Evolutionary conservation across 2,329 filamentous ascomycete genomes (phyloP).

Genomic region (Fusarium bactridioides): DNA sequence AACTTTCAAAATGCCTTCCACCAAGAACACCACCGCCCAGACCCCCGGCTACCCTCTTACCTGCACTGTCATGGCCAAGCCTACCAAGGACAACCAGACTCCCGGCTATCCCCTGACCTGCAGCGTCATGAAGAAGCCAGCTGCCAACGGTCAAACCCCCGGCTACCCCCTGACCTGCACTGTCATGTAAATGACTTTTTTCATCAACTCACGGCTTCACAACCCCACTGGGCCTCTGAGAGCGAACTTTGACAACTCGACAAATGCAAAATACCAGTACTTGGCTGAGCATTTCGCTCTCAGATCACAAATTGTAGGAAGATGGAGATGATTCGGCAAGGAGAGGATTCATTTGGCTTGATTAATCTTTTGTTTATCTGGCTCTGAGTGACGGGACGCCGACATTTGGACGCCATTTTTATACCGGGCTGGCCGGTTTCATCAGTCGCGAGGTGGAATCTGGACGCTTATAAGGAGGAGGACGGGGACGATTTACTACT

Average conservation of each 20-base stretch:
- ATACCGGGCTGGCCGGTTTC: not conserved
- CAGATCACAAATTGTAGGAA: constrained; percentile 3
- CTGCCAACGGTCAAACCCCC: constrained; percentile 17
- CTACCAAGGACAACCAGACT: constrained; percentile 24
- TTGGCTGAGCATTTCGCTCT: constrained; percentile 10
- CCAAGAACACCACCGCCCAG: constrained; percentile 40
- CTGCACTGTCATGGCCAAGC: constrained; percentile 44
- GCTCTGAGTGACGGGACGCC: constrained; percentile 36
- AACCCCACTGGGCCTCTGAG: not conserved
- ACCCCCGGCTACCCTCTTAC: constrained; percentile 40
- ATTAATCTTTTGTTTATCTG: constrained; percentile 12
- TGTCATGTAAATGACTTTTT: constrained; percentile 45
- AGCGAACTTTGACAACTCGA: not conserved
- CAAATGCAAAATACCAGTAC: not conserved
- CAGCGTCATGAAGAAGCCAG: constrained; percentile 44
- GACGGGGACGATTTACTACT: constrained; percentile 4
- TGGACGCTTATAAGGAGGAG: not conserved
- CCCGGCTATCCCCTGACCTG: constrained; percentile 42
- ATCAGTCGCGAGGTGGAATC: constrained; percentile 5
- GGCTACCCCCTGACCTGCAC: constrained; percentile 44
- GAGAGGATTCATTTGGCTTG: constrained; percentile 25
- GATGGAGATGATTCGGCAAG: constrained; percentile 16
- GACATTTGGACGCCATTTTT: constrained; percentile 30
- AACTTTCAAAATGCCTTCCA: constrained; percentile 46
- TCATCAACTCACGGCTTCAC: not conserved